Conservation (phyloP, 257 asterid genomes). For the Scutellaria baicalensis region DNA sequence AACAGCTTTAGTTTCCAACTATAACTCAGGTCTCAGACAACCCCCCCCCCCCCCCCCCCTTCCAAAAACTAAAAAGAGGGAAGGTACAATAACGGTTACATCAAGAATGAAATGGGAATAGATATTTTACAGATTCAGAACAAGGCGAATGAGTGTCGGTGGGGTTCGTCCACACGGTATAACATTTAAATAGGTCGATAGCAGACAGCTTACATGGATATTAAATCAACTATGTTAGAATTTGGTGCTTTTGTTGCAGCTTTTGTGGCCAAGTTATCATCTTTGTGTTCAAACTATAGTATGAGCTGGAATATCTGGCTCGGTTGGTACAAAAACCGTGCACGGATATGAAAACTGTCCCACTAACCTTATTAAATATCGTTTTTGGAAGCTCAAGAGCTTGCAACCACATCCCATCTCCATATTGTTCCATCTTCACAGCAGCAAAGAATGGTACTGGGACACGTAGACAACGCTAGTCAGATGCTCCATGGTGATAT, state of each 20-base stretch:
- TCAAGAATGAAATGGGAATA: neutral
- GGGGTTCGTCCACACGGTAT: neutral
- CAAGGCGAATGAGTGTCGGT: neutral
- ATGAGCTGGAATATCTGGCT: neutral
- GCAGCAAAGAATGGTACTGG: slow-evolving; percentile 90
- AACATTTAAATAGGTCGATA: neutral
- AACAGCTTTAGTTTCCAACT: neutral
- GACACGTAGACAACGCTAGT: slow-evolving; percentile 5
- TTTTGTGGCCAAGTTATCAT: neutral
- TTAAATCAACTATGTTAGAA: neutral
- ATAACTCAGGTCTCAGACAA: too few species aligned
- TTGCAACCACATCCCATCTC: slow-evolving; percentile 94
- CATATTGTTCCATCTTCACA: slow-evolving; percentile 98
- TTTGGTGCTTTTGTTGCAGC: neutral
- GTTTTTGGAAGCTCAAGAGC: slow-evolving; percentile 29
- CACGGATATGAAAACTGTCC: neutral
- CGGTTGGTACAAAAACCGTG: neutral
- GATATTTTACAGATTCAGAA: neutral
- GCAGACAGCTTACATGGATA: neutral
- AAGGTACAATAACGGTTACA: neutral
- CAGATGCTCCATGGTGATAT: neutral
- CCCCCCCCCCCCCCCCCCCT: too few species aligned
- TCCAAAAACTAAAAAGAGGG: neutral
- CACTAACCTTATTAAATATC: neutral
- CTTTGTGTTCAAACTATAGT: neutral